phyloP scores from a whole-genome alignment of 768 basidiomycete genomes.

The Leccinum barrowsii region DNA sequence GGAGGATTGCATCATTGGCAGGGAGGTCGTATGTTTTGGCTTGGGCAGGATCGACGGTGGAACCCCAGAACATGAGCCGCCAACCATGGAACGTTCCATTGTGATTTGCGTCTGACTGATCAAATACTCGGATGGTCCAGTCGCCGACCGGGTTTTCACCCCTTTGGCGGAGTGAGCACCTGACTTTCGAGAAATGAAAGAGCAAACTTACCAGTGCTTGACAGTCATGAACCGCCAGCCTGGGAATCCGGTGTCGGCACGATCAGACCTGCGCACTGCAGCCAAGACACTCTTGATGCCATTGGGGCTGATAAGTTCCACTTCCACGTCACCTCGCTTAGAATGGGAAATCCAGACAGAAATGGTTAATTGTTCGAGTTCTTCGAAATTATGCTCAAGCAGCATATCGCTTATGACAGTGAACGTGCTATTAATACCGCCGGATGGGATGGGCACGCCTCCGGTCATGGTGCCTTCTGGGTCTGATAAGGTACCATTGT shows the following conservation, averaged over 20 bases:
- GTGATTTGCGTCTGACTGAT: slow-evolving; percentile 58
- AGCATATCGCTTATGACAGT: slow-evolving; percentile 66
- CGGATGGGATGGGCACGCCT: slow-evolving; percentile 61
- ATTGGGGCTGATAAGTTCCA: slow-evolving; percentile 80
- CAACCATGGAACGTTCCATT: slow-evolving; percentile 81
- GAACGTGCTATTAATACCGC: slow-evolving; percentile 63
- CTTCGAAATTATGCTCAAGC: slow-evolving; percentile 73
- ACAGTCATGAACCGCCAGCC: slow-evolving; percentile 99
- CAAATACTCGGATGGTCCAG: slow-evolving; percentile 87
- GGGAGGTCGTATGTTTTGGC: slow-evolving; percentile 63
- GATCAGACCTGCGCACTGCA: slow-evolving; percentile 63
- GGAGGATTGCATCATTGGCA: slow-evolving; percentile 45
- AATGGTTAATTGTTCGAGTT: slow-evolving; percentile 88
- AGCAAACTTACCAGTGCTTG: slow-evolving; percentile 80
- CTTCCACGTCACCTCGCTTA: slow-evolving; percentile 88
- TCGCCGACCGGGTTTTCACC: slow-evolving; percentile 87
- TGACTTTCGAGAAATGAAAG: not conserved
- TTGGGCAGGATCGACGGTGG: slow-evolving; percentile 66
- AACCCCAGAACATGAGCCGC: slow-evolving; percentile 92
- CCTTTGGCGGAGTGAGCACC: slow-evolving; percentile 46
- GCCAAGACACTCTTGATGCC: slow-evolving; percentile 86
- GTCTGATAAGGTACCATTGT: slow-evolving; percentile 50
- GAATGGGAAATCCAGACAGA: slow-evolving; percentile 91
- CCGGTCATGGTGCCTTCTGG: slow-evolving; percentile 49
- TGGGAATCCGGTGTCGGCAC: slow-evolving; percentile 65